phyloP scores from a whole-genome alignment of 805 yeast species.

The Candida bentonensis region DNA sequence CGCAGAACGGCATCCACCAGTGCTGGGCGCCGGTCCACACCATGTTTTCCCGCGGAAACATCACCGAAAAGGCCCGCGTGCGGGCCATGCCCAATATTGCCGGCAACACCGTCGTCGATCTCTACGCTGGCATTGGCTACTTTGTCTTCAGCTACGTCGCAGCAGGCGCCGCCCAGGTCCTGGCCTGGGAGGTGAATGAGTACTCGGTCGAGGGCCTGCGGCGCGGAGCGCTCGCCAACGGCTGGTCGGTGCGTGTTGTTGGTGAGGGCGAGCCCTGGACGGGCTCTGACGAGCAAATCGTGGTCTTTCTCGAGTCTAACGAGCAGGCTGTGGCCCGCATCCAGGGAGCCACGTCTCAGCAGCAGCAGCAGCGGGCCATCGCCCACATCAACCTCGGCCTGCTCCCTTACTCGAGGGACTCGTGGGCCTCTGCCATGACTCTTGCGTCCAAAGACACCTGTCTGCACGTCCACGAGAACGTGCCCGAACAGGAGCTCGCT shows the following conservation, averaged over 20 bases:
- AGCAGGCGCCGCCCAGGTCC: slow-evolving; percentile 35
- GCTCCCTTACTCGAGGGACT: slow-evolving; percentile 51
- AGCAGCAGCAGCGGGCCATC: slow-evolving; percentile 16
- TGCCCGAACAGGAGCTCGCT: slow-evolving; percentile 30
- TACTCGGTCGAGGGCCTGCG: slow-evolving; percentile 68
- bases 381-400: slow-evolving; percentile 66
- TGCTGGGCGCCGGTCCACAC: slow-evolving; percentile 77
- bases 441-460: slow-evolving; percentile 10
- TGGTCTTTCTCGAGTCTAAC: slow-evolving; percentile 54
- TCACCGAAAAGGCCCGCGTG: slow-evolving; percentile 64
- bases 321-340: slow-evolving; percentile 33
- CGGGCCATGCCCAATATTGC: slow-evolving; percentile 21
- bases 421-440: slow-evolving; percentile 39
- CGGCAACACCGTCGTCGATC: slow-evolving; percentile 40
- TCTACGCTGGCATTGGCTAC: slow-evolving; percentile 80
- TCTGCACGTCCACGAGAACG: slow-evolving; percentile 66
- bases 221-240: slow-evolving; percentile 38
- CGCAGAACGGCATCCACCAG: slow-evolving; percentile 65
- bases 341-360: too few species aligned
- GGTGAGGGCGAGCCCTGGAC: slow-evolving; percentile 18
- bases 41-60: slow-evolving; percentile 80
- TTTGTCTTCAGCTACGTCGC: slow-evolving; percentile 57
- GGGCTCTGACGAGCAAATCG: slow-evolving; percentile 22
- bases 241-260: slow-evolving; percentile 26
- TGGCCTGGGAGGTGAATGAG: slow-evolving; percentile 76